Evolutionary conservation across 1,284 basidiomycete species (phyloP).

Genomic region (Ceratobasidium sp.): DNA sequence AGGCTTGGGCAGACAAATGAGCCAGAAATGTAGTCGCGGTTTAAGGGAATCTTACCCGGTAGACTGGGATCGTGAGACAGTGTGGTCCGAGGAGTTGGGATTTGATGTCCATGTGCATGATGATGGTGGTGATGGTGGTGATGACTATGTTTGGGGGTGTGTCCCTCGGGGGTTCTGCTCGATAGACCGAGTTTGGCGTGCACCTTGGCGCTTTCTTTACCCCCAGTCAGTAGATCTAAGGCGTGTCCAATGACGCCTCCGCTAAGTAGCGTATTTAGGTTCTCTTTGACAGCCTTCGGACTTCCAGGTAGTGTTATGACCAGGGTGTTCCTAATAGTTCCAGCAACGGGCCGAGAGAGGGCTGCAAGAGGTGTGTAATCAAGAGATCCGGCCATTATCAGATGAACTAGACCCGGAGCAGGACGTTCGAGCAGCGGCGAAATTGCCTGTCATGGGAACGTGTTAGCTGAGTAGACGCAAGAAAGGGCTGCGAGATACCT

Average conservation of each 20-base stretch:
- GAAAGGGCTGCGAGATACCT: slow-evolving; percentile 63
- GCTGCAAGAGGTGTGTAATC: slow-evolving; percentile 83
- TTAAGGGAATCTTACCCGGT: slow-evolving; percentile 64
- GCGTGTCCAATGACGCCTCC: slow-evolving; percentile 76
- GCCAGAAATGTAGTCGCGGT: slow-evolving; percentile 5
- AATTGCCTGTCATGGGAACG: slow-evolving; percentile 68
- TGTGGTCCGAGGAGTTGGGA: slow-evolving; percentile 59
- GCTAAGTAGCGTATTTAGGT: slow-evolving; percentile 72
- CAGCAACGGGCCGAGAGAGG: slow-evolving; percentile 84
- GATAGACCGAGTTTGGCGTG: slow-evolving; percentile 63
- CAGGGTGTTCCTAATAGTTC: slow-evolving; percentile 74
- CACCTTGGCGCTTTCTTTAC: slow-evolving; percentile 67
- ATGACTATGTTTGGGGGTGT: slow-evolving; percentile 56
- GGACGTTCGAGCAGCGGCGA: slow-evolving; percentile 77
- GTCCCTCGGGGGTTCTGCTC: slow-evolving; percentile 26
- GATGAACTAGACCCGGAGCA: slow-evolving; percentile 84
- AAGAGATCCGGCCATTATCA: slow-evolving; percentile 77
- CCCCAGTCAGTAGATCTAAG: slow-evolving; percentile 79
- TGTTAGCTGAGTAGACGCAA: slow-evolving; percentile 2
- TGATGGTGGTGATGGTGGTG: slow-evolving; percentile 60
- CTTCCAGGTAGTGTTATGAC: slow-evolving; percentile 87
- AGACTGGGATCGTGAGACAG: slow-evolving; percentile 77
- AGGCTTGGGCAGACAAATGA: slow-evolving; percentile 52
- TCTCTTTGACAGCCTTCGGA: slow-evolving; percentile 86
- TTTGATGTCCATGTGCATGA: slow-evolving; percentile 49